These are phyloP conservation scores for Ziziphus jujuba DNA, from an alignment of 306 rosid genomes.

Conservation along the genomic window DNA sequence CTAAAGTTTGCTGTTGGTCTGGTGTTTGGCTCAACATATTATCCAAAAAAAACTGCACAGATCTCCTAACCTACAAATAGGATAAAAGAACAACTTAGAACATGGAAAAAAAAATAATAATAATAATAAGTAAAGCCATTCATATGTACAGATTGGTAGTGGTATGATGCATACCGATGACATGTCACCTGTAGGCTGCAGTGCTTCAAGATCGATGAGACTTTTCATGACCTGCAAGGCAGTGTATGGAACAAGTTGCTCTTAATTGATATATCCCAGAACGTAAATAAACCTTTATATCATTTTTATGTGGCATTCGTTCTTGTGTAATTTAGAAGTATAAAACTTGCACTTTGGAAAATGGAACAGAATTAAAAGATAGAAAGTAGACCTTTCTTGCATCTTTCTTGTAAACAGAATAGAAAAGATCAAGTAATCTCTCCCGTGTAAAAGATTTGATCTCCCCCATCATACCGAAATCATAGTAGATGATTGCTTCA, in stretches of 20 bases:
- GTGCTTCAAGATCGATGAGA: constrained; percentile 80
- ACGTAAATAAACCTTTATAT: neutral
- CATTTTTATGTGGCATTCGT: too few species aligned
- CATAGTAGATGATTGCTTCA: constrained; percentile 82
- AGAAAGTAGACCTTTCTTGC: constrained; percentile 68
- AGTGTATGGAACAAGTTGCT: too few species aligned
- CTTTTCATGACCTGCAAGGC: constrained; percentile 63
- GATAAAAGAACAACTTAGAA: too few species aligned
- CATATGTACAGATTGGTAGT: neutral
- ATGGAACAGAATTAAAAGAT: constrained; percentile 3
- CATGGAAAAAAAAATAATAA: too few species aligned
- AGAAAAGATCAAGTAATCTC: constrained; percentile 87
- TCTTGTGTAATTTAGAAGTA: neutral
- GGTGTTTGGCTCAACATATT: constrained; percentile 62
- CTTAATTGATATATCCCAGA: neutral
- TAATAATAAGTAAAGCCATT: neutral
- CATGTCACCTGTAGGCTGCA: constrained; percentile 78
- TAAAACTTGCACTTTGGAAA: neutral
- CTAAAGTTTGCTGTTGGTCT: constrained; percentile 64
- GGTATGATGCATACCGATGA: constrained; percentile 45
- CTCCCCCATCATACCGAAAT: constrained; percentile 99
- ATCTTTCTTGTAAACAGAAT: constrained; percentile 83
- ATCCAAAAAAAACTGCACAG: constrained; percentile 75
- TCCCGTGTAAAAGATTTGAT: constrained; percentile 85
- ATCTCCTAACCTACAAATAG: constrained; percentile 66